Conservation (phyloP, 768 basidiomycete species). For the Gloeopeniophorella convolvens region DNA sequence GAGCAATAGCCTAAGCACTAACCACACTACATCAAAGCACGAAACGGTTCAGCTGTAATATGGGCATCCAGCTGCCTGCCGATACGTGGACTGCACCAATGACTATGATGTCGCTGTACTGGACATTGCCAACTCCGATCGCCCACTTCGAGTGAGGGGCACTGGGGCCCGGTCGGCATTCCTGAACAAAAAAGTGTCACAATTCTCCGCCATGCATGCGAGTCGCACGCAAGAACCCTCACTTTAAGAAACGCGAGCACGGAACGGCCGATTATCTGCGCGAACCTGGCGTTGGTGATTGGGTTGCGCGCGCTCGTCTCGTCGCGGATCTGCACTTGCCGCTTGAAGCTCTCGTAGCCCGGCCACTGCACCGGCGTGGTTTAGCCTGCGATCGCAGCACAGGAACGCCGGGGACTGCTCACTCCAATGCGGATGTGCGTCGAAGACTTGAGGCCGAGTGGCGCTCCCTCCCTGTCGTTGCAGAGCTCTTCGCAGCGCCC, state of each 20-base stretch:
- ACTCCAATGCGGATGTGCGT: background rate
- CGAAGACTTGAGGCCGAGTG: background rate
- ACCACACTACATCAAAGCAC: background rate
- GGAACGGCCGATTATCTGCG: background rate
- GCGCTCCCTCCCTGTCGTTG: background rate
- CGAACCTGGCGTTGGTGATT: background rate
- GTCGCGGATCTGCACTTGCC: background rate
- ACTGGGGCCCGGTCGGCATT: background rate
- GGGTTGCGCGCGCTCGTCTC: background rate
- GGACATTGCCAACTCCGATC: background rate
- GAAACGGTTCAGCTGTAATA: background rate
- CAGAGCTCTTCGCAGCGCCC: background rate
- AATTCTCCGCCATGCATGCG: too few relatives aligned
- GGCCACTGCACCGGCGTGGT: background rate
- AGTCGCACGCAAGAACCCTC: too few relatives aligned
- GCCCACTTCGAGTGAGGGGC: background rate
- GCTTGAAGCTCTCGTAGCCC: background rate
- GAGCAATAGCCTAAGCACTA: too few relatives aligned
- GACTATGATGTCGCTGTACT: background rate
- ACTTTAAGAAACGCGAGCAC: background rate
- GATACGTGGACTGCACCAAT: background rate
- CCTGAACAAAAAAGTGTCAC: background rate
- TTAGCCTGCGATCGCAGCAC: background rate
- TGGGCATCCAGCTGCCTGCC: background rate
- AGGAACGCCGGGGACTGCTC: background rate